A percentile compares a stretch with the other conserved stretches of the same genome.
Evolutionary conservation across 208 protist genomes (phyloP).

Genomic region (Leishmania braziliensis): DNA sequence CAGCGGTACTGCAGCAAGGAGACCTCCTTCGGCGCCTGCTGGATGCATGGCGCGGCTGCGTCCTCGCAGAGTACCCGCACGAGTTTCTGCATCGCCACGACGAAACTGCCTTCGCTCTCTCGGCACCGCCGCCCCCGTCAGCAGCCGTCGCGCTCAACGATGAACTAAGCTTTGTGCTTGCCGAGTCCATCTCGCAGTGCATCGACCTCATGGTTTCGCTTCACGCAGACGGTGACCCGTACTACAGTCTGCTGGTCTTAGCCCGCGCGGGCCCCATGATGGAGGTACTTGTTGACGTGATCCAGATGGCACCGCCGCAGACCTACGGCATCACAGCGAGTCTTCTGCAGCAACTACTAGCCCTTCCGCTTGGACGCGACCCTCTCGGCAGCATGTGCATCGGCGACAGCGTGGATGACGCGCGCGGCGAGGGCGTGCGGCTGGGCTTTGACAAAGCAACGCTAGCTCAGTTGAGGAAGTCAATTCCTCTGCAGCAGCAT

Average conservation of each 20-base stretch:
- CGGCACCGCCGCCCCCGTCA: constrained; percentile 1
- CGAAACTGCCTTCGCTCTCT: neutral
- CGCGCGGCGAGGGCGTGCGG: neutral
- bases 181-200: constrained; percentile 67
- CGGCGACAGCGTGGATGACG: neutral
- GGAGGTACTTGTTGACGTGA: constrained; percentile 50
- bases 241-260: constrained; percentile 75
- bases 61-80: constrained; percentile 31
- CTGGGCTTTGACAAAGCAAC: constrained; percentile 11
- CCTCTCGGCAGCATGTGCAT: neutral
- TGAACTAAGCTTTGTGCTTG: constrained; percentile 61
- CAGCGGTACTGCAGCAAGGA: constrained; percentile 79
- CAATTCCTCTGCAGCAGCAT: constrained; percentile 49
- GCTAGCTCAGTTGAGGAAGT: constrained; percentile 18
- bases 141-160: constrained; percentile 39
- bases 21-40: constrained; percentile 58
- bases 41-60: constrained; percentile 55
- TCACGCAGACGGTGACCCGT: constrained; percentile 62
- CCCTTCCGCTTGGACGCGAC: constrained; percentile 57
- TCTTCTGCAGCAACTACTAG: constrained; percentile 52
- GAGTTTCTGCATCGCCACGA: neutral
- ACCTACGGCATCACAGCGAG: constrained; percentile 60
- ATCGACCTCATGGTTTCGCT: constrained; percentile 77
- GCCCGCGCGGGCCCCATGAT: constrained; percentile 59
- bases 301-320: constrained; percentile 53